These are phyloP conservation scores for Pseudocercospora macadamiae DNA, from an alignment of 2,329 filamentous ascomycete species.

Conservation along the genomic window DNA sequence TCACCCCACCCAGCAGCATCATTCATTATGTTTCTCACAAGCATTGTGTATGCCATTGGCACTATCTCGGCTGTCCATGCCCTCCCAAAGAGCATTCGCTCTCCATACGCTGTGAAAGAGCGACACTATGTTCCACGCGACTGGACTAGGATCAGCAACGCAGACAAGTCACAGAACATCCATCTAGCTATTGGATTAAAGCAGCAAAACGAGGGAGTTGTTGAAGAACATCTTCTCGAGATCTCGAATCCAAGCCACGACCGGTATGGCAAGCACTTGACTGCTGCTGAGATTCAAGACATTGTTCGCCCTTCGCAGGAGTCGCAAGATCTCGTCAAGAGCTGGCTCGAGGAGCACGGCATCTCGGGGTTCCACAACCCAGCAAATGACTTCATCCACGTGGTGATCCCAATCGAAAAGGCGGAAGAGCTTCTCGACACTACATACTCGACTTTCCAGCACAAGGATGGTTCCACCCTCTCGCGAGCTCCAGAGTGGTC, in stretches of 20 bases:
- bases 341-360: constrained; percentile 60
- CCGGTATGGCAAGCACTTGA: constrained; percentile 59
- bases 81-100: constrained; percentile 24
- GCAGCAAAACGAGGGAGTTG: constrained; percentile 58
- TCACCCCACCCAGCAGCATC: background rate
- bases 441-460: constrained; percentile 57
- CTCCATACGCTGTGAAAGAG: constrained; percentile 59
- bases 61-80: constrained; percentile 19
- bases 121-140: constrained; percentile 54
- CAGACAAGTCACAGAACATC: constrained; percentile 54
- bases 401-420: constrained; percentile 55
- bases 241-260: constrained; percentile 57
- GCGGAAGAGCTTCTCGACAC: constrained; percentile 59
- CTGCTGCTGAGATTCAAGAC: constrained; percentile 54
- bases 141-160: constrained; percentile 54
- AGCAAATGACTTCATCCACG: constrained; percentile 61
- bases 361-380: constrained; percentile 54
- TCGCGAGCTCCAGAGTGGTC: constrained; percentile 61
- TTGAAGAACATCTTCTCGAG: constrained; percentile 60
- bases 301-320: constrained; percentile 58
- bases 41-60: constrained; percentile 24
- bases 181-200: constrained; percentile 62
- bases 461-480: constrained; percentile 54
- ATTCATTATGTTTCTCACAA: background rate
- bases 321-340: constrained; percentile 55